Percentiles rank a stretch among this genome's conserved stretches.
phyloP scores from a whole-genome alignment of 345 rosid genomes.

The Hibiscus syriacus region DNA sequence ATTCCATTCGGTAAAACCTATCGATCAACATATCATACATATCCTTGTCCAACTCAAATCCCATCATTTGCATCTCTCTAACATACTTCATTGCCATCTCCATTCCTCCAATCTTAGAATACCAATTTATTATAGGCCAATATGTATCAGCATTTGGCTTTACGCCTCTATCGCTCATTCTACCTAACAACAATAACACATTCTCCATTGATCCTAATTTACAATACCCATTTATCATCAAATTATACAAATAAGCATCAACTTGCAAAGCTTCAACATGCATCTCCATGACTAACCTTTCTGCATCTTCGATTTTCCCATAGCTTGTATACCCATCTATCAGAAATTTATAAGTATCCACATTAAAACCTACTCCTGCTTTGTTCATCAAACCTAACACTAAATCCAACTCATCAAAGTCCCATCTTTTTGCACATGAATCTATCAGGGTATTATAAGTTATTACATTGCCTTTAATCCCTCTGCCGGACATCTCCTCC shows the following conservation, averaged over 20 bases:
- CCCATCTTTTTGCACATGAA: conserved; percentile 51
- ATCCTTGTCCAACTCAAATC: conserved; percentile 31
- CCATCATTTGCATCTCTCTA: conserved; percentile 29
- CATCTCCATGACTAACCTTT: conserved; percentile 36
- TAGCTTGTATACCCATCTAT: conserved; percentile 40
- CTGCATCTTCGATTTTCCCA: conserved; percentile 41
- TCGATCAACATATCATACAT: conserved; percentile 24
- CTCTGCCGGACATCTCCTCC: conserved; percentile 29
- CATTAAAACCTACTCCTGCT: conserved; percentile 26
- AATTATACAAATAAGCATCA: conserved; percentile 37
- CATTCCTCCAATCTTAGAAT: conserved; percentile 30
- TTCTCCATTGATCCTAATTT: conserved; percentile 25
- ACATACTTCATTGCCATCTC: conserved; percentile 26
- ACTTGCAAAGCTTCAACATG: conserved; percentile 32
- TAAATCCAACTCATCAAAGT: conserved; percentile 38
- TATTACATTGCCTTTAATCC: conserved; percentile 34
- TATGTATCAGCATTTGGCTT: conserved; percentile 33
- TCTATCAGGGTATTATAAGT: conserved; percentile 38
- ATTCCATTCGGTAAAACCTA: conserved; percentile 32
- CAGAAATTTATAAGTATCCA: conserved; percentile 29
- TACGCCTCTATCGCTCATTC: conserved; percentile 34
- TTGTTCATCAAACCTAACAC: conserved; percentile 38
- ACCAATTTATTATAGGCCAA: conserved; percentile 32
- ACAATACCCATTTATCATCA: conserved; percentile 30
- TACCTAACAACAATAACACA: conserved; percentile 23